Conservation (phyloP, 2,329 filamentous ascomycete species). For the Arthrinium phaeospermum region DNA sequence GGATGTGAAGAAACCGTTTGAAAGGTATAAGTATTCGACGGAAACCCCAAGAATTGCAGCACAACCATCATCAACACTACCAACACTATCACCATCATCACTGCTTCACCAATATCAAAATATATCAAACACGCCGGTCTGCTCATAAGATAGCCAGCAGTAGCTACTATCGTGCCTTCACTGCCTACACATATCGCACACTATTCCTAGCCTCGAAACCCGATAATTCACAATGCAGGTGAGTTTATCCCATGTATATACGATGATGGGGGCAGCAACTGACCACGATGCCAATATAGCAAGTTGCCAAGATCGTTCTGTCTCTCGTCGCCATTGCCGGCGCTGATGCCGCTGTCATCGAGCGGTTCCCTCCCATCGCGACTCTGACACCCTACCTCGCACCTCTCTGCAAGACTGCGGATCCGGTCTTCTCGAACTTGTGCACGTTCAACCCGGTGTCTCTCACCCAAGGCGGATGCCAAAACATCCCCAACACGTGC, state of each 20-base stretch:
- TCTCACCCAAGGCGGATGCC: not conserved
- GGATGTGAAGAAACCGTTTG: not conserved
- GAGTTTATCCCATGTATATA: not conserved
- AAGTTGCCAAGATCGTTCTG: not conserved
- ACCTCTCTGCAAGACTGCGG: slow-evolving; percentile 1
- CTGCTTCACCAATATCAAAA: not conserved
- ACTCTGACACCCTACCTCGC: not conserved
- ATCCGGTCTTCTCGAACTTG: not conserved
- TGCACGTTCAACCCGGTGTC: not conserved
- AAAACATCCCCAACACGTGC: slow-evolving; percentile 1
- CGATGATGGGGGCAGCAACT: not conserved
- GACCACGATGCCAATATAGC: not conserved
- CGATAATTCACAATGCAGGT: slow-evolving; percentile 5
- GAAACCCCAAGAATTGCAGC: not conserved
- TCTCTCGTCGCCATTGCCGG: not conserved
- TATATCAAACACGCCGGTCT: not conserved
- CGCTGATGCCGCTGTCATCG: not conserved
- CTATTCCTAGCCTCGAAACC: not conserved
- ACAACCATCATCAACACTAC: not conserved
- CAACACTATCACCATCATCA: not conserved
- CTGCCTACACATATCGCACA: not conserved
- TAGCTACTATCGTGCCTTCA: not conserved
- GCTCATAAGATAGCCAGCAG: not conserved
- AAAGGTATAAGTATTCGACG: not conserved
- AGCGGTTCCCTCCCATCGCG: not conserved